These are phyloP conservation scores for Pythium chondricola DNA, from an alignment of 352 stramenopile species.

Conservation along the genomic window DNA sequence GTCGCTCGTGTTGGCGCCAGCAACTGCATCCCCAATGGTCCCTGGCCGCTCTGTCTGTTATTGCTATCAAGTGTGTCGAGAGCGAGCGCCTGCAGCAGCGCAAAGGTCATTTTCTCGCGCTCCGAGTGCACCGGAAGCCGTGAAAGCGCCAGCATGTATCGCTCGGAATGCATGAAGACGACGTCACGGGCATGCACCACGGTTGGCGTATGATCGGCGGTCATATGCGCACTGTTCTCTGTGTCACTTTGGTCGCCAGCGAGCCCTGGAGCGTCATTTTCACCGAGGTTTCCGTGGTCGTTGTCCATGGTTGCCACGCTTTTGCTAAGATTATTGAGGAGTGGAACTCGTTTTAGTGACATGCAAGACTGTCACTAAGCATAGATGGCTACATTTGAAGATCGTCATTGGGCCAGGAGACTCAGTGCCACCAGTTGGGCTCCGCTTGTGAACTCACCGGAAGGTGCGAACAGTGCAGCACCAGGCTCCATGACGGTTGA, in stretches of 20 bases:
- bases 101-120: conserved; percentile 38
- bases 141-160: conserved; percentile 25
- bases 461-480: conserved; percentile 12
- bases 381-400: conserved; percentile 8
- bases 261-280: too few relatives aligned
- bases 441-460: conserved; percentile 37
- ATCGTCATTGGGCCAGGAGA: conserved; percentile 23
- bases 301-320: neutral
- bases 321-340: neutral
- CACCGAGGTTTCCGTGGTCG: too few relatives aligned
- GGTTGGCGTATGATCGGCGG: too few relatives aligned
- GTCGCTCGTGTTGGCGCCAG: conserved; percentile 28
- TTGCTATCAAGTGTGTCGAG: neutral
- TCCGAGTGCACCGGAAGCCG: conserved; percentile 29
- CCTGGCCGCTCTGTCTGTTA: neutral
- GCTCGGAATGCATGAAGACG: conserved; percentile 25
- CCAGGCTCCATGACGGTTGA: neutral
- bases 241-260: too few relatives aligned
- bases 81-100: conserved; percentile 24
- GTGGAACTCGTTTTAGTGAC: conserved; percentile 2
- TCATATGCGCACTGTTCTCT: too few relatives aligned
- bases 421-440: conserved; percentile 37
- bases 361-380: neutral
- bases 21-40: conserved; percentile 24
- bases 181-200: too few relatives aligned